Percentiles rank a stretch among this genome's conserved stretches.
Conservation (phyloP, 345 rosid species). For the Salix caprea region DNA sequence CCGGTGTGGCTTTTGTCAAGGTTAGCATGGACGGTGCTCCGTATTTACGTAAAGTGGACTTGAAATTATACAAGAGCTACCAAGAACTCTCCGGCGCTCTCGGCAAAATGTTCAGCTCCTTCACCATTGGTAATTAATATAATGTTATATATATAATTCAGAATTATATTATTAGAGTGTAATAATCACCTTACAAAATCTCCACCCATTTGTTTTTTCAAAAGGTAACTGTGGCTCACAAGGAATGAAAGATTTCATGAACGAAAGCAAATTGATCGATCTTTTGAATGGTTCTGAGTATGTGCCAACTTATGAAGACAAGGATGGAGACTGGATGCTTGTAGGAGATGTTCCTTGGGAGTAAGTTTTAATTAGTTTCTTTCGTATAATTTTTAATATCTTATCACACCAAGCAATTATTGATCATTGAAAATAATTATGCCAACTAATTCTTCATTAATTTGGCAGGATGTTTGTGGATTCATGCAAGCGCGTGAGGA, state of each 20-base stretch:
- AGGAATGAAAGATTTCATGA: slow-evolving; percentile 25
- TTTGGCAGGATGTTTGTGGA: slow-evolving; percentile 22
- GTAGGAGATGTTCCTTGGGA: slow-evolving; percentile 33
- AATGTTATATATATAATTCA: not conserved
- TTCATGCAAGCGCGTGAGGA: slow-evolving; percentile 30
- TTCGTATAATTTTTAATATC: not conserved
- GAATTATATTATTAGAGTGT: not conserved
- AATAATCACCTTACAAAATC: not conserved
- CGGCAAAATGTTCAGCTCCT: slow-evolving; percentile 33
- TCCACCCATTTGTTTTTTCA: too few relatives aligned
- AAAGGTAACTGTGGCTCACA: slow-evolving; percentile 23
- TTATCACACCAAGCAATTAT: not conserved
- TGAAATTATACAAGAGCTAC: slow-evolving; percentile 26
- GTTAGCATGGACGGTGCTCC: slow-evolving; percentile 36
- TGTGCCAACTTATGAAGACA: slow-evolving; percentile 29
- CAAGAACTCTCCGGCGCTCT: slow-evolving; percentile 26
- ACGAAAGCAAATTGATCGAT: slow-evolving; percentile 24
- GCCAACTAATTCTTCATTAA: not conserved
- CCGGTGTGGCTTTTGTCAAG: slow-evolving; percentile 20
- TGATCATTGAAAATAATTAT: not conserved
- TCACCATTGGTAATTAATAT: slow-evolving; percentile 25
- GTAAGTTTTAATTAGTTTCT: slow-evolving; percentile 12
- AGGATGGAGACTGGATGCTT: slow-evolving; percentile 35
- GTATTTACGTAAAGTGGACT: slow-evolving; percentile 26
- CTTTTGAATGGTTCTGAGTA: slow-evolving; percentile 26